phyloP scores from a whole-genome alignment of 805 yeast genomes.

The Barnettozyma botsteinii region DNA sequence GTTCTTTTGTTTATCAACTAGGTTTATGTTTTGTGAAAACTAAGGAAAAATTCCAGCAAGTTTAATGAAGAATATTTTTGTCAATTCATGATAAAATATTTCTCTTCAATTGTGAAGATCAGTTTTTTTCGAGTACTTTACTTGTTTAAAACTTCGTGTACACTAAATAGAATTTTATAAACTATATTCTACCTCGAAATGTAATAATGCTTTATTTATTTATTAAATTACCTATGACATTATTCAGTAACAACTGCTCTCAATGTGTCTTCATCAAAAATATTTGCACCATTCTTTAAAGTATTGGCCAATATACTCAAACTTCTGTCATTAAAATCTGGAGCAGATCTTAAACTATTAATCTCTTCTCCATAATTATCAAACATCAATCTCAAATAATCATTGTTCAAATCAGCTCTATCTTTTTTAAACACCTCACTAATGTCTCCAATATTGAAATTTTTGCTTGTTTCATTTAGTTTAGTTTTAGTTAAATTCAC shows the following conservation, averaged over 20 bases:
- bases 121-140: no score
- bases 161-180: conserved; percentile 25
- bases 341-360: conserved; percentile 40
- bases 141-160: neutral
- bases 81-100: no score
- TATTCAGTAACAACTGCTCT: conserved; percentile 11
- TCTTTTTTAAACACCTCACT: conserved; percentile 26
- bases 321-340: conserved; percentile 54
- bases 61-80: no score
- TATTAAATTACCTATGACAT: no score
- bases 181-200: conserved; percentile 40
- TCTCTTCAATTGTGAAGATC: no score
- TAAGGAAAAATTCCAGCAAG: neutral
- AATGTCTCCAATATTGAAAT: conserved; percentile 29
- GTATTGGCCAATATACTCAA: conserved; percentile 28
- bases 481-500: conserved; percentile 30
- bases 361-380: conserved; percentile 45
- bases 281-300: conserved; percentile 12
- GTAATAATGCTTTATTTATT: no score
- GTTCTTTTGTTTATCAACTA: neutral
- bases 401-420: conserved; percentile 38
- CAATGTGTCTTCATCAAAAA: conserved; percentile 15
- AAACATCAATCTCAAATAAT: conserved; percentile 51
- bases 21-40: neutral
- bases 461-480: conserved; percentile 25